Evolutionary conservation across 2,329 filamentous ascomycete species (phyloP), one percentile per base, ranked within the genome.

Genomic region (Talaromyces albobiverticillius): DNA sequence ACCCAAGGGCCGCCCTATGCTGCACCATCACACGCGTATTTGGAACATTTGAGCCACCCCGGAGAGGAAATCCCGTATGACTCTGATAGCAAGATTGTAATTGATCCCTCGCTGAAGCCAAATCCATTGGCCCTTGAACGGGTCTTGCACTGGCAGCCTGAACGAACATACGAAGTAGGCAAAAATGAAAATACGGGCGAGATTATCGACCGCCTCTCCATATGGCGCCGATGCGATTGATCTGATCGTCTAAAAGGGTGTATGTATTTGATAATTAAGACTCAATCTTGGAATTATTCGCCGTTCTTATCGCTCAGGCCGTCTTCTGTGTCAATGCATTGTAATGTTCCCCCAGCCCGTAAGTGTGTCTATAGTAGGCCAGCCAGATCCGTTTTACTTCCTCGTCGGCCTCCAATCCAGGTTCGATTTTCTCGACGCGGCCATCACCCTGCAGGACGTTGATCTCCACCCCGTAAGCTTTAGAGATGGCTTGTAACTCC

Each of bases 331-430:
- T 72, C 68, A 99, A 73, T 51, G 92, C 95, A 69, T 99, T 99
- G 74, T 99, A 99, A 74, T 99, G 94, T 76, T 97, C 94, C 11
- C 94, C 94, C 47, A 99, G 76, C 1, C 93, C 93, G 71, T 95
- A 97, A 46, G 89, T 90, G 75, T 96, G 91, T 64, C 89, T 82
- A 72, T 97, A 97, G 72, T 97, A 99, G 32, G 91, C 93, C 71
- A 99, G 71, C 93, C 94, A 97, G 48, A 95, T 80, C 61, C 82
- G 83, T 62, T 82, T 82, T 60, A 74, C 77, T 51, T 71, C 77
- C 49, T 76, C 66, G n/a, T 67, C 65, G 16, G 71, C 72, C 3
- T 71, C 73, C 25, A 71, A 67, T 14, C 66, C 73, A 6, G 83
- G 80, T 62, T 81, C 78, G 58, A 97, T 89, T 61, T 82, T 86